Conservation (phyloP, 2,329 filamentous ascomycete species). For the Alternaria dauci region DNA sequence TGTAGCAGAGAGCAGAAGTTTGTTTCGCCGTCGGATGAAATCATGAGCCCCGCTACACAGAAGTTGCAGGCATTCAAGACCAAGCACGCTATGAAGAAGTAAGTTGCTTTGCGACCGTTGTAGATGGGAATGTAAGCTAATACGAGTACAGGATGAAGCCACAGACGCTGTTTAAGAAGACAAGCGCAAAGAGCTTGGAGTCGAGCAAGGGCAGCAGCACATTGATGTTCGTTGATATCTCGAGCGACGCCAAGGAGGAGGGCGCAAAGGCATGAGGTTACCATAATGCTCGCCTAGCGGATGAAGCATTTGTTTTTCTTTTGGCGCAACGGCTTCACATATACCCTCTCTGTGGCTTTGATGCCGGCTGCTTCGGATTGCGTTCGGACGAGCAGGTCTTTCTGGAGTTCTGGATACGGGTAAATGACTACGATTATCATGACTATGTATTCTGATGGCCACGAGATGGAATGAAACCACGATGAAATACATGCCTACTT, state of each 20-base stretch:
- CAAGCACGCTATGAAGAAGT: slow-evolving; percentile 80
- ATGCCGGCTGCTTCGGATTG: not conserved
- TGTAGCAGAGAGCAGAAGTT: slow-evolving; percentile 63
- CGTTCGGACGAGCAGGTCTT: not conserved
- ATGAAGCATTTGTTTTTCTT: not conserved
- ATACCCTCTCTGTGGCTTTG: slow-evolving; percentile 11
- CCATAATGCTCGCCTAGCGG: not conserved
- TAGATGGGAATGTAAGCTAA: slow-evolving; percentile 18
- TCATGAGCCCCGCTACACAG: slow-evolving; percentile 85
- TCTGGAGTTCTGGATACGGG: slow-evolving; percentile 6
- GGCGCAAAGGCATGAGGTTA: not conserved
- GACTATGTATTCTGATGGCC: slow-evolving; percentile 17
- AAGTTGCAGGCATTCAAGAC: slow-evolving; percentile 83
- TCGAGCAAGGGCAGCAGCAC: slow-evolving; percentile 41
- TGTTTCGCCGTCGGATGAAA: slow-evolving; percentile 85
- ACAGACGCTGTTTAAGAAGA: slow-evolving; percentile 54
- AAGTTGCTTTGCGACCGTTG: slow-evolving; percentile 13
- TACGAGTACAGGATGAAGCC: slow-evolving; percentile 45
- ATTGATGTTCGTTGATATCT: slow-evolving; percentile 51
- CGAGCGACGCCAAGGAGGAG: slow-evolving; percentile 23
- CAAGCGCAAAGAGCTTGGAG: slow-evolving; percentile 52
- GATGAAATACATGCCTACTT: not conserved
- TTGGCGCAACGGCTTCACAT: not conserved
- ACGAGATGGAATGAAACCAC: slow-evolving; percentile 1
- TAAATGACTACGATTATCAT: slow-evolving; percentile 23